Conservation (phyloP, 352 stramenopile genomes). For the Phytophthora rubi region DNA sequence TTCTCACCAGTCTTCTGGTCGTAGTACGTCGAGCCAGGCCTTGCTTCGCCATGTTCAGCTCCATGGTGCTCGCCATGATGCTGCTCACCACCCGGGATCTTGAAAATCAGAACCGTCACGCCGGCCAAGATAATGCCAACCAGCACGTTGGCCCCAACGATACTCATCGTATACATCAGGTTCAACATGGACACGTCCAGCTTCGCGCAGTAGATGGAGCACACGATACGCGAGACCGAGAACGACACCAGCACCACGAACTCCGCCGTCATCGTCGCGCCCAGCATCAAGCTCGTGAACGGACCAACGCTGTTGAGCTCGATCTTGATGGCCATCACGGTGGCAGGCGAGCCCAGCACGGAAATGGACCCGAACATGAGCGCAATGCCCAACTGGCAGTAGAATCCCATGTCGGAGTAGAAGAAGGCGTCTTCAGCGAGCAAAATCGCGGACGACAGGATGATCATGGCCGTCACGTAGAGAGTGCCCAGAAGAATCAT, state of each 20-base stretch:
- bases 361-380: conserved; percentile 77
- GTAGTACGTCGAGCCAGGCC: conserved; percentile 33
- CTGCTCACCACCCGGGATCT: conserved; percentile 43
- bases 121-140: conserved; percentile 48
- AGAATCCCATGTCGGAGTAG: conserved; percentile 43
- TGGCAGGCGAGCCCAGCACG: conserved; percentile 66
- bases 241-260: conserved; percentile 78
- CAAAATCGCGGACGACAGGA: conserved; percentile 47
- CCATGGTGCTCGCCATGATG: conserved; percentile 8
- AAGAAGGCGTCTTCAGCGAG: conserved; percentile 58
- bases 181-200: conserved; percentile 59
- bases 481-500: conserved; percentile 49
- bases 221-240: conserved; percentile 68
- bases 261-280: conserved; percentile 72
- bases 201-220: conserved; percentile 64
- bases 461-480: conserved; percentile 61
- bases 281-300: conserved; percentile 78
- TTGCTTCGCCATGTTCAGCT: conserved; percentile 2
- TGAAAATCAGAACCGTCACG: conserved; percentile 60
- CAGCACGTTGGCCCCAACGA: conserved; percentile 63
- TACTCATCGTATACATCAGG: conserved; percentile 56
- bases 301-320: conserved; percentile 73
- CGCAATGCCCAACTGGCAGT: conserved; percentile 63
- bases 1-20: conserved; percentile 33
- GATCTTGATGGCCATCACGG: conserved; percentile 81